These are phyloP conservation scores for Sarocladium oryzae DNA, from an alignment of 2,329 filamentous ascomycete genomes.

Conservation along the genomic window DNA sequence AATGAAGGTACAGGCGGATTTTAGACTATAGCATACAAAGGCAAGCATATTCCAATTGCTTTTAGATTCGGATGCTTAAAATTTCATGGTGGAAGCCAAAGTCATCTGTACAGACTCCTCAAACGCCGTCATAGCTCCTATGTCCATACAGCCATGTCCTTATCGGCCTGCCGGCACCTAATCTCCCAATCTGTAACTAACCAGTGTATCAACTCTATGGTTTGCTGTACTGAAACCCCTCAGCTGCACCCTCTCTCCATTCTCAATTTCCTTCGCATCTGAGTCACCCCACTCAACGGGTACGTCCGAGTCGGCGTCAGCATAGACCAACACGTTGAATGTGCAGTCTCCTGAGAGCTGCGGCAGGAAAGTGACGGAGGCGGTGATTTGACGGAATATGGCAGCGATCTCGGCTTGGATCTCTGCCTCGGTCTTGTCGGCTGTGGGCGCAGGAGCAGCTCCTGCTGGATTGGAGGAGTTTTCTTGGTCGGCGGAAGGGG, in stretches of 20 bases:
- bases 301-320: constrained; percentile 92
- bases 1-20: too few relatives aligned
- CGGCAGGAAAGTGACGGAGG: constrained; percentile 92
- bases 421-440: constrained; percentile 82
- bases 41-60: neutral
- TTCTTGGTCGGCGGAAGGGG: constrained; percentile 58
- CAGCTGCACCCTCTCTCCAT: constrained; percentile 91
- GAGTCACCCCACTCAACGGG: constrained; percentile 98
- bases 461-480: constrained; percentile 44
- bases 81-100: too few relatives aligned
- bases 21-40: too few relatives aligned
- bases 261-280: constrained; percentile 92
- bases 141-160: neutral
- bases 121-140: neutral
- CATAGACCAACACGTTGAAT: constrained; percentile 97
- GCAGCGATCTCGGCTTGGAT: constrained; percentile 95
- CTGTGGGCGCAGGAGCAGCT: constrained; percentile 3
- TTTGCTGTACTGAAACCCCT: constrained; percentile 93
- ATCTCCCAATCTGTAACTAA: constrained; percentile 72
- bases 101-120: neutral
- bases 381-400: constrained; percentile 96
- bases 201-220: constrained; percentile 89
- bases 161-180: constrained; percentile 10
- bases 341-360: constrained; percentile 88
- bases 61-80: neutral